Percentiles rank a stretch among this genome's conserved stretches.
phyloP scores from a whole-genome alignment of 2,329 filamentous ascomycete genomes.

The Cordyceps cicadae region DNA sequence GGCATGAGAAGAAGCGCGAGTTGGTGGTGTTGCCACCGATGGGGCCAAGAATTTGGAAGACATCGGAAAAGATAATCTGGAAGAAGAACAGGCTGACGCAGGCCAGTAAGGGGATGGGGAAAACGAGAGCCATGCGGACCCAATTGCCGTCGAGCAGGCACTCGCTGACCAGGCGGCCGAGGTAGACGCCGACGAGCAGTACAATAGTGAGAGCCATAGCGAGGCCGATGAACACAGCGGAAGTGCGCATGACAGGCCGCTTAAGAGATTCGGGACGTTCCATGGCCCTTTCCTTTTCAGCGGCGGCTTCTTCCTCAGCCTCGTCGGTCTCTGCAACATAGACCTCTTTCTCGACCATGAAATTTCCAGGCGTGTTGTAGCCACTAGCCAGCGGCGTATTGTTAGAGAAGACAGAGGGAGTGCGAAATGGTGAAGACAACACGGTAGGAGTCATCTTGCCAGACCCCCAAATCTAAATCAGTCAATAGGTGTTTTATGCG shows the following conservation, averaged over 20 bases:
- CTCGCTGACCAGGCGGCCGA: constrained; percentile 30
- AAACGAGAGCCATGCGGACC: constrained; percentile 29
- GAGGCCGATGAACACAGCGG: constrained; percentile 31
- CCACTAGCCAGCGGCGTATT: neutral
- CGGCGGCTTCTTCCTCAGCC: constrained; percentile 13
- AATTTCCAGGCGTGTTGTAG: constrained; percentile 1
- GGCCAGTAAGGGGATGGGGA: constrained; percentile 29
- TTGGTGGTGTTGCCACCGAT: constrained; percentile 35
- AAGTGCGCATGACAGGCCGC: constrained; percentile 30
- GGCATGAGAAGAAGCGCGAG: constrained; percentile 36
- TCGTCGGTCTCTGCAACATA: constrained; percentile 14
- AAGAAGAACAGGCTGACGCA: constrained; percentile 33
- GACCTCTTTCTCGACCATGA: constrained; percentile 14
- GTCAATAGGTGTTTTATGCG: constrained; percentile 3
- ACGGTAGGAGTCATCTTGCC: neutral
- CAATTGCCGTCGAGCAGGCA: constrained; percentile 30
- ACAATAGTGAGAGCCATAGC: constrained; percentile 29
- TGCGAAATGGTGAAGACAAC: neutral
- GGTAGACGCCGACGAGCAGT: constrained; percentile 29
- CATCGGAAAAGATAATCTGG: constrained; percentile 29
- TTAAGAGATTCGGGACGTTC: constrained; percentile 31
- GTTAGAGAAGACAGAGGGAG: neutral
- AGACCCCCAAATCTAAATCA: constrained; percentile 10
- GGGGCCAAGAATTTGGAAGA: constrained; percentile 41
- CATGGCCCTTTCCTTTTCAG: constrained; percentile 17